Evolutionary conservation across 805 yeast species (phyloP).

Genomic region (Barnettozyma pratensis): DNA sequence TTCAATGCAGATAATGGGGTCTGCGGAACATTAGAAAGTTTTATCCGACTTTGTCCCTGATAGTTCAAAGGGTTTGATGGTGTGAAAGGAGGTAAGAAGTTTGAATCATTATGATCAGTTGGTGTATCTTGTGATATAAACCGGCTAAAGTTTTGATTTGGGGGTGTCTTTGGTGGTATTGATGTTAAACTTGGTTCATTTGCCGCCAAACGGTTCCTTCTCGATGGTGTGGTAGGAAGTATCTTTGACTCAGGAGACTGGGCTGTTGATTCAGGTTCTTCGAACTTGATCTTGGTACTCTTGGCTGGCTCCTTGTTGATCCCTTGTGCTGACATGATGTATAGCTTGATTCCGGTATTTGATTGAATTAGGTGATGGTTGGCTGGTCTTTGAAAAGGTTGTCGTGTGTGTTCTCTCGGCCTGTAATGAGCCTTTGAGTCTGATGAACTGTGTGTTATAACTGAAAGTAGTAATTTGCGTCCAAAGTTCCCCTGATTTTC

Average conservation of each 20-base stretch:
- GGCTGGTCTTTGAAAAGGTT: not conserved
- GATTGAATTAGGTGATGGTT: not conserved
- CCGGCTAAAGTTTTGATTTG: constrained; percentile 7
- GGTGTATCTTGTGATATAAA: constrained; percentile 15
- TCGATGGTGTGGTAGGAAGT: constrained; percentile 13
- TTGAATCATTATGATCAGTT: constrained; percentile 7
- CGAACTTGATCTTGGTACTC: not conserved
- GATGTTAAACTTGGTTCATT: not conserved
- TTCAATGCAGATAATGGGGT: constrained; percentile 15
- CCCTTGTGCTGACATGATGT: not conserved
- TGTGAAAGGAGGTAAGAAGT: constrained; percentile 18
- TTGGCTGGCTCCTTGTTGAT: not conserved
- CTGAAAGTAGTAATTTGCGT: not conserved
- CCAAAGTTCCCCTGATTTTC: too few relatives aligned
- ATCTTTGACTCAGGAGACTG: not conserved
- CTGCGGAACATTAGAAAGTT: constrained; percentile 21
- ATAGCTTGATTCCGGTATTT: not conserved
- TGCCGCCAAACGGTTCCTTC: constrained; percentile 3
- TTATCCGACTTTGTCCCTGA: constrained; percentile 1
- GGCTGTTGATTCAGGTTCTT: not conserved
- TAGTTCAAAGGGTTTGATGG: constrained; percentile 14
- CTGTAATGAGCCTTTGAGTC: not conserved
- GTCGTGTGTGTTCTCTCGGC: too few relatives aligned
- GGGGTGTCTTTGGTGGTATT: constrained; percentile 22
- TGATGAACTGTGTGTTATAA: not conserved